A percentile compares a stretch with the other conserved stretches of the same genome.
Evolutionary conservation across 106 monocot genomes (phyloP).

Genomic region (Posidonia australis): DNA sequence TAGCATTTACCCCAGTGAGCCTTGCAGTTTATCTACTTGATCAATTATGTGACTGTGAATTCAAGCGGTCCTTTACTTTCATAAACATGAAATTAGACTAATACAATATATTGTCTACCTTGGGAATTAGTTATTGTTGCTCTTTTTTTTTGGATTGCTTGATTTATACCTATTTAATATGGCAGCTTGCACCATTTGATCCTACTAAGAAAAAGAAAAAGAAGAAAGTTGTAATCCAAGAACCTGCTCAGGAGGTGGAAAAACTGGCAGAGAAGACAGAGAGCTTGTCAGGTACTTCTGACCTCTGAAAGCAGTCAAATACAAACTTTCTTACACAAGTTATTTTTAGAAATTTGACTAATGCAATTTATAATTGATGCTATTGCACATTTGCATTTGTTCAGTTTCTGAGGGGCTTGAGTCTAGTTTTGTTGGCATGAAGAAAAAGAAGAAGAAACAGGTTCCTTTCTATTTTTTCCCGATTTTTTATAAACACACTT

Average conservation of each 20-base stretch:
- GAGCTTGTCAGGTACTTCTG: slow-evolving; percentile 16
- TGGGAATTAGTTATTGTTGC: background rate
- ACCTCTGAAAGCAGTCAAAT: no score
- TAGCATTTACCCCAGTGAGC: no score
- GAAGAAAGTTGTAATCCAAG: slow-evolving; percentile 28
- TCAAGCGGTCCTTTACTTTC: no score
- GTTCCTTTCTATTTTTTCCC: slow-evolving; percentile 21
- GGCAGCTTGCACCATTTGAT: slow-evolving; percentile 29
- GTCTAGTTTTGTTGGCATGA: slow-evolving; percentile 66
- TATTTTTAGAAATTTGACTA: background rate
- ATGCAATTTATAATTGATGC: no score
- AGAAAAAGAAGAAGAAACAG: slow-evolving; percentile 98
- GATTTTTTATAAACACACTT: background rate
- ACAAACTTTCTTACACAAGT: background rate
- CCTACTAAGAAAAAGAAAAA: slow-evolving; percentile 33
- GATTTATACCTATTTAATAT: background rate
- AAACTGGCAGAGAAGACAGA: slow-evolving; percentile 23
- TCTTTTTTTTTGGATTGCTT: no score
- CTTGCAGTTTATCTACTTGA: no score
- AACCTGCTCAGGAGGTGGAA: slow-evolving; percentile 17
- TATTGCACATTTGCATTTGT: background rate
- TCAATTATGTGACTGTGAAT: no score
- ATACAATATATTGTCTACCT: background rate
- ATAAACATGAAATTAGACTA: no score
- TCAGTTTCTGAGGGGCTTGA: slow-evolving; percentile 53